Evolutionary conservation across 257 asterid genomes (phyloP).

Genomic region (Nicotiana tabacum): DNA sequence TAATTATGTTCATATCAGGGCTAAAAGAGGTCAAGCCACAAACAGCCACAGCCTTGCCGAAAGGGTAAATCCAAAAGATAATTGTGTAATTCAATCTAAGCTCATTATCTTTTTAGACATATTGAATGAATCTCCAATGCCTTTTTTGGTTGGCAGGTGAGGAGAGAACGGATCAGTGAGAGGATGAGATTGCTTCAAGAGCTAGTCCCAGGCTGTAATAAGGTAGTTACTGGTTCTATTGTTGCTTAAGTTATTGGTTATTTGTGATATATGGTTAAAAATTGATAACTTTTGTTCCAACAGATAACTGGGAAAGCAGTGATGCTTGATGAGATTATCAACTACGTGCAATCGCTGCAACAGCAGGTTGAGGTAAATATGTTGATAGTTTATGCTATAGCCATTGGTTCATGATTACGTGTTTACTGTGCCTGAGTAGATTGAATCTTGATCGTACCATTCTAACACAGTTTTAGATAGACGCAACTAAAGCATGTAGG

Average conservation of each 20-base stretch:
- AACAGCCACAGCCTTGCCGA: conserved; percentile 97
- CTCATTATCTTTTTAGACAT: background rate
- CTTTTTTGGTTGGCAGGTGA: conserved; percentile 42
- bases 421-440: background rate
- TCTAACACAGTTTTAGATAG: background rate
- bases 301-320: conserved; percentile 97
- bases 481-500: background rate
- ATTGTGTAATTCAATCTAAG: background rate
- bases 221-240: conserved; percentile 36
- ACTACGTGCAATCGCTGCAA: conserved; percentile 90
- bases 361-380: conserved; percentile 88
- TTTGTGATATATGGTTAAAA: background rate
- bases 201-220: conserved; percentile 93
- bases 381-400: too few relatives aligned
- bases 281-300: background rate
- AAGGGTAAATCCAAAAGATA: conserved; percentile 46
- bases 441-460: background rate
- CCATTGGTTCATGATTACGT: background rate
- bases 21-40: conserved; percentile 92
- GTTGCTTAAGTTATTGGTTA: background rate
- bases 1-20: conserved; percentile 76
- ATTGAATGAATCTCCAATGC: background rate
- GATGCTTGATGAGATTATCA: conserved; percentile 98
- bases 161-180: conserved; percentile 93
- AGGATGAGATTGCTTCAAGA: conserved; percentile 95